Percentiles rank a stretch among this genome's conserved stretches.
Evolutionary conservation across 2,329 filamentous ascomycete species (phyloP).

Genomic region (Pseudogymnoascus sp.): DNA sequence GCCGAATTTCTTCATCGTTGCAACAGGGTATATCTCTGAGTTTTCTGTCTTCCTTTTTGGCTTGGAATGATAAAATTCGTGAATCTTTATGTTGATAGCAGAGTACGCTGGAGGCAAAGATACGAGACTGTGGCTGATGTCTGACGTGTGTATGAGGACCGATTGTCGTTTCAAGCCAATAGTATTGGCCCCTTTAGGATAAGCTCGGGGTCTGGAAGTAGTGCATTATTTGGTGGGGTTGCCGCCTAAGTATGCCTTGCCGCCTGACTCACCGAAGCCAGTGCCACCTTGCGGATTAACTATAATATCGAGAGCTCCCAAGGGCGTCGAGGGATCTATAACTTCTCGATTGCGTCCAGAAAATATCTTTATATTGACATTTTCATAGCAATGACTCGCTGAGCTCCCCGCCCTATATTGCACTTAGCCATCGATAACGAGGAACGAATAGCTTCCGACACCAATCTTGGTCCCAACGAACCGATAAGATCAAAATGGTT

Average conservation of each 20-base stretch:
- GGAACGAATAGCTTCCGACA: slow-evolving; percentile 47
- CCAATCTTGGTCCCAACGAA: slow-evolving; percentile 35
- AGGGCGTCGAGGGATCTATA: background rate
- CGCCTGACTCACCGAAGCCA: slow-evolving; percentile 7
- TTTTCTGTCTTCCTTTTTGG: background rate
- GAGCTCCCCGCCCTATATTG: background rate
- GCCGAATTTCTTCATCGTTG: slow-evolving; percentile 54
- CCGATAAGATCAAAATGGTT: slow-evolving; percentile 44
- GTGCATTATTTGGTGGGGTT: slow-evolving; percentile 11
- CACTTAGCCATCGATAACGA: slow-evolving; percentile 13
- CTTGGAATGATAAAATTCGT: background rate
- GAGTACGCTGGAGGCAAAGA: background rate
- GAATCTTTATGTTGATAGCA: background rate
- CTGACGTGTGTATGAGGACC: slow-evolving; percentile 8
- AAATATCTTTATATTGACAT: slow-evolving; percentile 2
- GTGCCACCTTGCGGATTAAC: slow-evolving; percentile 9
- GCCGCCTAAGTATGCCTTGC: background rate
- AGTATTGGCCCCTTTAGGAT: background rate
- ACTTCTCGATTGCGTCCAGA: background rate
- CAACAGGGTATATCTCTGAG: slow-evolving; percentile 4
- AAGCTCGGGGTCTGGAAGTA: slow-evolving; percentile 8
- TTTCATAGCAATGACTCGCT: background rate
- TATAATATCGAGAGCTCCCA: background rate
- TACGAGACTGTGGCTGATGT: slow-evolving; percentile 8
- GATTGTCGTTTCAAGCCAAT: slow-evolving; percentile 7